Conservation (phyloP, 2,329 filamentous ascomycete genomes). For the Exophiala sp. region DNA sequence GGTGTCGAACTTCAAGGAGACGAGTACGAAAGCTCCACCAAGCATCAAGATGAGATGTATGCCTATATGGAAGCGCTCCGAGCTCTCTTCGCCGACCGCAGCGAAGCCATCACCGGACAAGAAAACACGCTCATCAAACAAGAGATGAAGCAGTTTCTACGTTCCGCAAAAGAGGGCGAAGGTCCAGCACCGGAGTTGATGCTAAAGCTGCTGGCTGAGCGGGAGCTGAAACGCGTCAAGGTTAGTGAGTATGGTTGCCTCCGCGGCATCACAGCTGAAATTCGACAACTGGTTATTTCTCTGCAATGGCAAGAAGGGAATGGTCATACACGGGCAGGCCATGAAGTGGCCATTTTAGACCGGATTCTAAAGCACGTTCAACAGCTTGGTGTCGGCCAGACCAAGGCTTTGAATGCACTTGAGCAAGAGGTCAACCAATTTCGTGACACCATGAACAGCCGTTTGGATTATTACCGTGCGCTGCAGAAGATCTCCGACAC, state of each 20-base stretch:
- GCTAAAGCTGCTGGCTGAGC: conserved; percentile 43
- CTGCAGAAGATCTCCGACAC: conserved; percentile 86
- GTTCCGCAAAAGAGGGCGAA: conserved; percentile 55
- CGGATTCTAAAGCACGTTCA: conserved; percentile 57
- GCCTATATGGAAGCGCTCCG: conserved; percentile 76
- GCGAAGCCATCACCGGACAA: conserved; percentile 68
- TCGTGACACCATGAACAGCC: conserved; percentile 71
- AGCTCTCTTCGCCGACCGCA: conserved; percentile 70
- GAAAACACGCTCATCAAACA: conserved; percentile 68
- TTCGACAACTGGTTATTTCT: conserved; percentile 57
- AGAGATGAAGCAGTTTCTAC: conserved; percentile 60
- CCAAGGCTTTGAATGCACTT: conserved; percentile 46
- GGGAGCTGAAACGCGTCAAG: conserved; percentile 42
- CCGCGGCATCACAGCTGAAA: conserved; percentile 61
- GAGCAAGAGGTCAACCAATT: conserved; percentile 68
- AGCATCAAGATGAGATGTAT: conserved; percentile 80
- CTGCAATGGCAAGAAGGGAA: conserved; percentile 54
- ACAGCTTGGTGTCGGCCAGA: conserved; percentile 47
- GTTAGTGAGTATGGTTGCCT: conserved; percentile 55
- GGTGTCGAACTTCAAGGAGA: conserved; percentile 73
- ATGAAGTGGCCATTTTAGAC: conserved; percentile 62
- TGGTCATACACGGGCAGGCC: conserved; percentile 50
- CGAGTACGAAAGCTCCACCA: conserved; percentile 82
- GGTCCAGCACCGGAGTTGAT: conserved; percentile 67
- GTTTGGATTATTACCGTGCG: conserved; percentile 84